Base-by-base conservation (phyloP, 108 stramenopile genomes). In the Hondaea fermentalgiana region DNA sequence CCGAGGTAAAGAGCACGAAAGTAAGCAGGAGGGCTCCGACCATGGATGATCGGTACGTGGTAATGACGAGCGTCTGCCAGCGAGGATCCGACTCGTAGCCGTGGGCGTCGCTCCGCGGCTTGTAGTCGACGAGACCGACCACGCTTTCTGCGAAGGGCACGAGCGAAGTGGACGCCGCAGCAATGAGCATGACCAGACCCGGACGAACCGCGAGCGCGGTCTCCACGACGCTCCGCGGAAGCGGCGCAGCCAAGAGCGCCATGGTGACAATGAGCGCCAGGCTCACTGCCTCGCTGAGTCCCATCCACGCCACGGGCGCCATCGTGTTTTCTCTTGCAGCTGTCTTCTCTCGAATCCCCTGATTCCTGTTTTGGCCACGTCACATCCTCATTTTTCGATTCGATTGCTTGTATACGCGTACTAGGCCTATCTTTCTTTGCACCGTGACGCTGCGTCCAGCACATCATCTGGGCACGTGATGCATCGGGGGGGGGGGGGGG, bases 61-160 rank as follows among this genome's bases (percentile, higher is more conserved):
- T 83, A 23, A 83, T 83, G 49, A 53, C 76, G 25, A 83, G 45
- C 25, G 16, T 2, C 76, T 53, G 45, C 49, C 51, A 83, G 49
- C 45, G 76, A 12, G 76, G 76, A 53, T 83, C 76, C n/a, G 49
- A 53, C 51, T 83, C 76, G 76, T 83, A 83, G 10, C 64, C 64
- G 25, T 69, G 64, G 23, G 51, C 51, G 25, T 53, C 49, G 51
- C 51, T 83, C 51, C 76, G 76, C 10, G 76, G 76, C 49, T 53
- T 21, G 76, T 83, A 83, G 76, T 83, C 76, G 25, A 83, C 28
- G 49, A 83, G 45, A 3, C 76, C 76, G 8, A 6, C 28, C 25
- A 53, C 76, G 76, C 51, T 83, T 23, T 83, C 76, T 12, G 51
- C 76, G 76, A 83, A 53, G n/a, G 76, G 76, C 45, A 83, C 76